Evolutionary conservation across 2,329 filamentous ascomycete species (phyloP).

Genomic region (Purpureocillium lavendulum): DNA sequence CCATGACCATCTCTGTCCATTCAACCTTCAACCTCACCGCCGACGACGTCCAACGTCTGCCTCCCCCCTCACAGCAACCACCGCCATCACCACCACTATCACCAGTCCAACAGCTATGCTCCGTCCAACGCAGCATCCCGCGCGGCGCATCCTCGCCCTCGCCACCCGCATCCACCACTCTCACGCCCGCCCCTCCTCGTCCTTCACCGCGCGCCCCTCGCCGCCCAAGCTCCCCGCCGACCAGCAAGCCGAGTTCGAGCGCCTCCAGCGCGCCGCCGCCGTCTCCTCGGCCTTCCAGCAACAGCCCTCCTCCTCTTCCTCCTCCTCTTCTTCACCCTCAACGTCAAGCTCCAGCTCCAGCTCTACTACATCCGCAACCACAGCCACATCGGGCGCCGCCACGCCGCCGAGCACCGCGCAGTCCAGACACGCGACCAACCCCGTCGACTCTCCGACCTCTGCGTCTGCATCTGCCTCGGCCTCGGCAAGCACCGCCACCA

Average conservation of each 20-base stretch:
- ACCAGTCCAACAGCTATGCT: not conserved
- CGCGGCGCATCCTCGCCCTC: not conserved
- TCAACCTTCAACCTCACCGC: slow-evolving; percentile 2
- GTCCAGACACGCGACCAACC: too few species aligned
- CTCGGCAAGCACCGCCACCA: not conserved
- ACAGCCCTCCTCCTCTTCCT: too few species aligned
- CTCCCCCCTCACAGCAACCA: too few species aligned
- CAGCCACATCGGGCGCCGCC: too few species aligned
- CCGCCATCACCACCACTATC: too few species aligned
- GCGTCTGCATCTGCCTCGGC: not conserved
- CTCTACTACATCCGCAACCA: too few species aligned
- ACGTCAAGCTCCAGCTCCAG: too few species aligned
- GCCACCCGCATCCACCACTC: slow-evolving; percentile 4
- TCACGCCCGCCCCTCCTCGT: slow-evolving; percentile 17
- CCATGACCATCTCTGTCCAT: too few species aligned
- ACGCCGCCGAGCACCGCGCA: slow-evolving; percentile 6
- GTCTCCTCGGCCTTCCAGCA: slow-evolving; percentile 33
- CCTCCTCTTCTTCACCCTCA: too few species aligned
- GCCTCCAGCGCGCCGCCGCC: slow-evolving; percentile 60
- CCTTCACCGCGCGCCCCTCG: slow-evolving; percentile 50
- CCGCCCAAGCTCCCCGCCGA: slow-evolving; percentile 82
- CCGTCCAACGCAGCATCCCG: too few species aligned
- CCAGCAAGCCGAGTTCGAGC: slow-evolving; percentile 85
- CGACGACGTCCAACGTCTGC: too few species aligned
- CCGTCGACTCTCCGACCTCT: not conserved